These are phyloP conservation scores for Termitomyces sp. DNA, from an alignment of 768 basidiomycete species.

Conservation along the genomic window DNA sequence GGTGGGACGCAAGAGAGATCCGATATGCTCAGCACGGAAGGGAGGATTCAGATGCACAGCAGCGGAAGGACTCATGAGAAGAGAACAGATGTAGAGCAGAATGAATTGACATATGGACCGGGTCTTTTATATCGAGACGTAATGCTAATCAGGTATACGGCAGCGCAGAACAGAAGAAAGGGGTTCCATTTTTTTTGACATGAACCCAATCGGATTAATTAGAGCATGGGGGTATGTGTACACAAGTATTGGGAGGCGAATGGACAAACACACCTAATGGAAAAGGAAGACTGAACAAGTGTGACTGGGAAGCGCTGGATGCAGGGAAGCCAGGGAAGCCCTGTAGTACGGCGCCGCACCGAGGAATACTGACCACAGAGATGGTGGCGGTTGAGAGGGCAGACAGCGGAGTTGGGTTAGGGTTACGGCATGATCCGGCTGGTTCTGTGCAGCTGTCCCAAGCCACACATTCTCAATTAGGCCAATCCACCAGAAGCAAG, in stretches of 20 bases:
- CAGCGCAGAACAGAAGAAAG: background rate
- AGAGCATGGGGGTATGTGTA: background rate
- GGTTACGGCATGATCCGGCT: slow-evolving; percentile 35
- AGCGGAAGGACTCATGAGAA: slow-evolving; percentile 18
- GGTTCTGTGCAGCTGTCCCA: slow-evolving; percentile 37
- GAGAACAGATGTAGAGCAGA: no score
- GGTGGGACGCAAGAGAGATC: slow-evolving; percentile 56
- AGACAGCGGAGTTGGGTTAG: slow-evolving; percentile 26
- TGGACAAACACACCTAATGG: slow-evolving; percentile 7
- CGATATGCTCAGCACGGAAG: slow-evolving; percentile 57
- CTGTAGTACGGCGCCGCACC: no score
- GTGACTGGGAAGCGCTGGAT: no score
- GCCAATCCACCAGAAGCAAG: slow-evolving; percentile 25
- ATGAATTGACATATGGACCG: slow-evolving; percentile 3
- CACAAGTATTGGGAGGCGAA: no score
- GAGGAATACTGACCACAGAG: no score
- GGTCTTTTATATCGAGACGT: slow-evolving; percentile 9
- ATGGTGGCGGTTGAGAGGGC: slow-evolving; percentile 4
- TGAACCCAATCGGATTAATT: slow-evolving; percentile 9
- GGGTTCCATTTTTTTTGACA: background rate
- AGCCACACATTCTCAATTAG: slow-evolving; percentile 38
- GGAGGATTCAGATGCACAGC: slow-evolving; percentile 34
- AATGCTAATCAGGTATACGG: no score
- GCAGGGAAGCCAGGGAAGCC: no score
- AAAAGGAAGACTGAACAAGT: no score